Evolutionary conservation across 805 yeast genomes (phyloP).

Genomic region (Kazachstania viticola): DNA sequence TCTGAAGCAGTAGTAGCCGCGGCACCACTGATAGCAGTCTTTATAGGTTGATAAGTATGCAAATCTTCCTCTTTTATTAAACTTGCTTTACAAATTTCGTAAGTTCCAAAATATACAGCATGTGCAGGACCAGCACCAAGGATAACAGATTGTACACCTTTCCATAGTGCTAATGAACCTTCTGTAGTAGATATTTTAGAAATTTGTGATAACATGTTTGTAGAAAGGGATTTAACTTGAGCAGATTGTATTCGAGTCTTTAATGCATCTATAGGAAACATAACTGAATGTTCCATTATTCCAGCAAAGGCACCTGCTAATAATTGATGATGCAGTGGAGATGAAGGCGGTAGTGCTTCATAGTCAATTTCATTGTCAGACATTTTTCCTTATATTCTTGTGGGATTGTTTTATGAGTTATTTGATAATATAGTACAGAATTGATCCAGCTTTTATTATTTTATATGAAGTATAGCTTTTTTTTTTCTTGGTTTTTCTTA

Average conservation of each 20-base stretch:
- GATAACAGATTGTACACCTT: constrained; percentile 86
- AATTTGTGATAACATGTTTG: constrained; percentile 49
- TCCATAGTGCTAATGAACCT: constrained; percentile 84
- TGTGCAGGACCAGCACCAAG: constrained; percentile 99
- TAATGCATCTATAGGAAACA: constrained; percentile 93
- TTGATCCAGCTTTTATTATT: too few relatives aligned
- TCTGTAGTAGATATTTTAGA: constrained; percentile 74
- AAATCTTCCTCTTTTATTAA: constrained; percentile 25
- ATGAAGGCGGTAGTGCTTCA: constrained; percentile 81
- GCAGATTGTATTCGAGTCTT: constrained; percentile 83
- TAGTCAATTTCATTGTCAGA: constrained; percentile 69
- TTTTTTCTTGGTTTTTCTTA: too few relatives aligned
- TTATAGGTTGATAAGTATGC: constrained; percentile 53
- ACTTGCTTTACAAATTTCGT: constrained; percentile 53
- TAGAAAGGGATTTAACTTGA: constrained; percentile 21
- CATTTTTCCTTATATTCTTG: too few relatives aligned
- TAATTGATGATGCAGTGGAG: constrained; percentile 73
- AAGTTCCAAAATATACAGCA: constrained; percentile 89
- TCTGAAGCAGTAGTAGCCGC: constrained; percentile 87
- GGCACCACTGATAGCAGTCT: constrained; percentile 83
- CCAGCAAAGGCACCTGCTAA: constrained; percentile 99
- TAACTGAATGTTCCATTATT: constrained; percentile 94
- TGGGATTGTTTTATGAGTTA: too few relatives aligned
- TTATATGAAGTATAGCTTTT: too few relatives aligned
- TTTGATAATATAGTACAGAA: too few relatives aligned